Conservation (phyloP, 129 eudicot genomes). For the Chrysanthemum seticuspe region DNA sequence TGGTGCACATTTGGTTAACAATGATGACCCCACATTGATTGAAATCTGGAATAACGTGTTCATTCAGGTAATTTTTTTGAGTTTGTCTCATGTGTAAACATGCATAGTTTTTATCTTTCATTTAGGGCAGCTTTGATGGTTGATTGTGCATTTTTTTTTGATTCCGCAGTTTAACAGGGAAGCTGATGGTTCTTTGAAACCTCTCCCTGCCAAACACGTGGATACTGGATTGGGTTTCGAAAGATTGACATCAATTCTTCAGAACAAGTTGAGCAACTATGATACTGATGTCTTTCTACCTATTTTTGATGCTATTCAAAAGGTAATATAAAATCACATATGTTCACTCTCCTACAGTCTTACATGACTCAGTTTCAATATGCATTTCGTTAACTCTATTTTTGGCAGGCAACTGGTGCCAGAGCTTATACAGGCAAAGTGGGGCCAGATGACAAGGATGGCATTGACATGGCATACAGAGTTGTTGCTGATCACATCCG, state of each 20-base stretch:
- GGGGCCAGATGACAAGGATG: slow-evolving; percentile 82
- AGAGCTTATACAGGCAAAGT: slow-evolving; percentile 85
- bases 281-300: slow-evolving; percentile 91
- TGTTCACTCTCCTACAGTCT: neutral
- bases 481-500: slow-evolving; percentile 98
- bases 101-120: neutral
- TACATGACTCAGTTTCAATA: neutral
- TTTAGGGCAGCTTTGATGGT: neutral
- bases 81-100: slow-evolving; percentile 10
- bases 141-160: neutral
- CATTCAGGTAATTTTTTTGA: slow-evolving; percentile 64
- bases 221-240: slow-evolving; percentile 99
- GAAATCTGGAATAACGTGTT: slow-evolving; percentile 98
- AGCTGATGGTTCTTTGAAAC: slow-evolving; percentile 77
- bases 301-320: slow-evolving; percentile 84
- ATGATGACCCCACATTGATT: slow-evolving; percentile 93
- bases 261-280: slow-evolving; percentile 91
- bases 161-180: slow-evolving; percentile 84
- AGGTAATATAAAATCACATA: slow-evolving; percentile 43
- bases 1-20: slow-evolving; percentile 84
- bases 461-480: slow-evolving; percentile 95
- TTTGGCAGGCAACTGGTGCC: slow-evolving; percentile 77
- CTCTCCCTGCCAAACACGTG: slow-evolving; percentile 92
- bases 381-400: slow-evolving; percentile 11
- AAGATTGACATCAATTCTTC: slow-evolving; percentile 95